phyloP scores from a whole-genome alignment of 1,139 yeast species.

The Suhomyces taliae region DNA sequence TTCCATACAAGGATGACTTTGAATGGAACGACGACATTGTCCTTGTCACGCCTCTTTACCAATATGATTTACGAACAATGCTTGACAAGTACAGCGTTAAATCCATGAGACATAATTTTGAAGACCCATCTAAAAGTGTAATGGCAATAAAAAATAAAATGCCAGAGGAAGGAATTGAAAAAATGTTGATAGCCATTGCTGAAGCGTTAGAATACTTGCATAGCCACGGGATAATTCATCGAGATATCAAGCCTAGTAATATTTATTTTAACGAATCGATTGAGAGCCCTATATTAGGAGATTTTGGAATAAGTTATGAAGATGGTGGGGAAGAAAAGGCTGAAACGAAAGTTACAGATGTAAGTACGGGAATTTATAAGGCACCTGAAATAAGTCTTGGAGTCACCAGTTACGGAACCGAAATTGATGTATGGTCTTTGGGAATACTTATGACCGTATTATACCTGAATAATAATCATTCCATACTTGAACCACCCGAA shows the following conservation, averaged over 20 bases:
- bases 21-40: conserved; percentile 33
- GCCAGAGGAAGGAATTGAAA: conserved; percentile 3
- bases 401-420: conserved; percentile 55
- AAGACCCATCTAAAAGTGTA: conserved; percentile 15
- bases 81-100: conserved; percentile 19
- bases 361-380: conserved; percentile 74
- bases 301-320: conserved; percentile 74
- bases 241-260: conserved; percentile 85
- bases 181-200: conserved; percentile 34
- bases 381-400: conserved; percentile 86
- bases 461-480: conserved; percentile 46
- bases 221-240: conserved; percentile 66
- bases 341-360: conserved; percentile 59
- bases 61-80: conserved; percentile 27
- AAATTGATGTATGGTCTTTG: conserved; percentile 79
- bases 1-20: conserved; percentile 25
- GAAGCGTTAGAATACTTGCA: conserved; percentile 56
- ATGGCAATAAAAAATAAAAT: conserved; percentile 13
- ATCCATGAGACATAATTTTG: conserved; percentile 23
- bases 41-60: conserved; percentile 36
- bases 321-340: conserved; percentile 46
- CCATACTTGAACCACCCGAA: conserved; percentile 34
- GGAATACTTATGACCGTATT: conserved; percentile 69
- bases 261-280: conserved; percentile 48
- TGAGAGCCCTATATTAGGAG: conserved; percentile 55